Percentiles rank a stretch among this genome's conserved stretches.
Evolutionary conservation across 176 grass and related monocot genomes (phyloP).

Genomic region (Oryza rufipogon): DNA sequence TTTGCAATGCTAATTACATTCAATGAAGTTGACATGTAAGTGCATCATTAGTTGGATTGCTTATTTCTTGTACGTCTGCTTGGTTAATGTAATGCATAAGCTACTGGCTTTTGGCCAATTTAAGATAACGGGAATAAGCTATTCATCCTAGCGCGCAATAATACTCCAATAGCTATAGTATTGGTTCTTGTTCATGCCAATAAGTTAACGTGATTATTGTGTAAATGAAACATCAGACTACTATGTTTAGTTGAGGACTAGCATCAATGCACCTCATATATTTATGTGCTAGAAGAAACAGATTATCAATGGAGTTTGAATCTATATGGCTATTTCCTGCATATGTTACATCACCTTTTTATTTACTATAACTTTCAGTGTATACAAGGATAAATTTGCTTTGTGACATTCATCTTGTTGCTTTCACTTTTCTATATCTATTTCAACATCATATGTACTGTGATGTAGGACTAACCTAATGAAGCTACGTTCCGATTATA

Average conservation of each 20-base stretch:
- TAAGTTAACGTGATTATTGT: neutral
- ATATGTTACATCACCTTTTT: neutral
- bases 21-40: conserved; percentile 93
- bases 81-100: conserved; percentile 29
- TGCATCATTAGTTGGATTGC: conserved; percentile 23
- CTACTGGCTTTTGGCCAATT: neutral
- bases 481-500: conserved; percentile 82
- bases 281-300: neutral
- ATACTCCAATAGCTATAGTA: neutral
- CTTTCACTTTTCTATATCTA: conserved; percentile 6
- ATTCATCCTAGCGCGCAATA: neutral
- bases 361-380: neutral
- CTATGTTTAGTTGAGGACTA: neutral
- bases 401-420: neutral
- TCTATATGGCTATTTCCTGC: neutral
- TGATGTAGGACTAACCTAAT: conserved; percentile 80
- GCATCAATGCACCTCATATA: neutral
- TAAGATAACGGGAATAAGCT: neutral
- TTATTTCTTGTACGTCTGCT: neutral
- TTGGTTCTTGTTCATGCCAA: neutral
- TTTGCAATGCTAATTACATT: conserved; percentile 87
- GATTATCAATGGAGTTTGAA: neutral
- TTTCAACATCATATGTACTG: conserved; percentile 6
- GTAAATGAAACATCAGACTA: neutral
- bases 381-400: neutral